phyloP scores from a whole-genome alignment of 2,329 filamentous ascomycete species.

The Colletotrichum musicola region DNA sequence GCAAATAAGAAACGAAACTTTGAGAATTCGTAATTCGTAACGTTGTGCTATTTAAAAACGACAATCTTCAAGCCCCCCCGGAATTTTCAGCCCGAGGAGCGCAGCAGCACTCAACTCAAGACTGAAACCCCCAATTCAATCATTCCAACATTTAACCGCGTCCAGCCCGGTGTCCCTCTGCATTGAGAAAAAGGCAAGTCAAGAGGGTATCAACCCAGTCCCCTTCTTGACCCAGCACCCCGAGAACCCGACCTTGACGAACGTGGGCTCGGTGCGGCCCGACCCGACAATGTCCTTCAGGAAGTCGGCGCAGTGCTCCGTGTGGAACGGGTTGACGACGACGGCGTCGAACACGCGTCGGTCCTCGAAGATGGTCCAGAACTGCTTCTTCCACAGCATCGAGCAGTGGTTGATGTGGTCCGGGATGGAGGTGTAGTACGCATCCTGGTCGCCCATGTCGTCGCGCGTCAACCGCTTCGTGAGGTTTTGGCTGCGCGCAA shows the following conservation, averaged over 20 bases:
- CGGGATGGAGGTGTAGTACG: conserved; percentile 42
- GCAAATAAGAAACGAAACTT: too few relatives aligned
- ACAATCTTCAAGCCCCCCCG: too few relatives aligned
- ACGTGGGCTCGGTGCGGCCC: conserved; percentile 26
- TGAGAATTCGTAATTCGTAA: too few relatives aligned
- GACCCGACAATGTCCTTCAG: conserved; percentile 25
- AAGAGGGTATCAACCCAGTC: background rate
- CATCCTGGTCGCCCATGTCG: conserved; percentile 41
- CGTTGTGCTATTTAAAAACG: too few relatives aligned
- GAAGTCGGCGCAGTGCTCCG: conserved; percentile 44
- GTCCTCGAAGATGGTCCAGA: conserved; percentile 43
- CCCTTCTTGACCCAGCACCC: conserved; percentile 13
- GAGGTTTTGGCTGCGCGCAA: conserved; percentile 37
- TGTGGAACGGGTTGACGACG: conserved; percentile 42
- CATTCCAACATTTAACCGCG: too few relatives aligned
- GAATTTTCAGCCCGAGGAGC: too few relatives aligned
- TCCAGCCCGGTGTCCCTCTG: too few relatives aligned
- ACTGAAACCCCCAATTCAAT: too few relatives aligned
- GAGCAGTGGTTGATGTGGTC: conserved; percentile 46
- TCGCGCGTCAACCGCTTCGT: conserved; percentile 39
- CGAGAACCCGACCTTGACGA: conserved; percentile 21
- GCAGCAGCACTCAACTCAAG: too few relatives aligned
- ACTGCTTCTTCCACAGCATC: conserved; percentile 46
- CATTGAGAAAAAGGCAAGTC: background rate
- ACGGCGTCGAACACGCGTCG: conserved; percentile 40